Evolutionary conservation across 495 filamentous ascomycete genomes (phyloP), one percentile per base, ranked within the genome.

Genomic region (Hypoxylon crocopeplum): DNA sequence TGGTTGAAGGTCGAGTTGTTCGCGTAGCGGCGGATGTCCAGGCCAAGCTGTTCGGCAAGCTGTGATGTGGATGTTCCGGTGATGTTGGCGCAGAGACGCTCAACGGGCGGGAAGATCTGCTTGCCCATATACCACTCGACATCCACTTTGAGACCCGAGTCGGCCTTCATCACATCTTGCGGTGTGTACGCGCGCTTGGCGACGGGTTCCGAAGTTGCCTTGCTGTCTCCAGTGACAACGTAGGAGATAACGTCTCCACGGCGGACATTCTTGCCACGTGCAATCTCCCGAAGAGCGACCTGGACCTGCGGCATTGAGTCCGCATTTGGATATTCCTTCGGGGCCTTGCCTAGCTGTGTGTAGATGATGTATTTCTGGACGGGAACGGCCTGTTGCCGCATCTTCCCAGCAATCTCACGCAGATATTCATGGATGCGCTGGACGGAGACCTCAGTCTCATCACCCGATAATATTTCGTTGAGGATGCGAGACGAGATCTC

Each of bases 251-350:
- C 94, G 61, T 98, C 93, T 69, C 96, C 96, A 32, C 88, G 90
- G 63, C 93, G 88, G 57, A 98, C 81, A 19, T 77, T 85, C 72
- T 93, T 96, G 49, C 94, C 95, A 48, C 89, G 84, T 33, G 91
- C 89, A 42, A 97, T 84, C 48, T 94, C 91, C 17, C 90, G 85
- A 11, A 97, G 82, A 1, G 94, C 94, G 21, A 98, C 94, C 68
- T 98, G 94, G 25, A 95, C 93, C 50, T 95, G 93, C n/a, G 94
- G 94, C 94, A 98, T 98, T 49, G 83, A 87, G 69, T 92, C 87
- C 17, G 86, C 86, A 69, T 96, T 96, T 11, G 93, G 92, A 64
- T 98, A 98, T 51, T 97, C 91, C 41, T 88, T 87, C 4, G 94
- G 94, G 24, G 87, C 78, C 72, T 98, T 98, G 62, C 93, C 94